phyloP scores from a whole-genome alignment of 1,284 basidiomycete species.

The Cystobasidium pallidum region DNA sequence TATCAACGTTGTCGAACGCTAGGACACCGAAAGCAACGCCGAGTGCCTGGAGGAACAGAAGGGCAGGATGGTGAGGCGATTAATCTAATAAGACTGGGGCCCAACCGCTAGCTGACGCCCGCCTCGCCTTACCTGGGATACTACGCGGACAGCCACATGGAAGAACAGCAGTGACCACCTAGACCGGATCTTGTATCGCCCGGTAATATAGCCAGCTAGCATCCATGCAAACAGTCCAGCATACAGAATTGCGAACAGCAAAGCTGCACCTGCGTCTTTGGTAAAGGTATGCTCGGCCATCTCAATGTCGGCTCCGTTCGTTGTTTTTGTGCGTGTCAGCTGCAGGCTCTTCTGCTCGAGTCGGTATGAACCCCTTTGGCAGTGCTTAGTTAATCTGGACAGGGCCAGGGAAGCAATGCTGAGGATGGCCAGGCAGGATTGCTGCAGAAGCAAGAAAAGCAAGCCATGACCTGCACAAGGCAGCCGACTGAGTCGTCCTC shows the following conservation, averaged over 20 bases:
- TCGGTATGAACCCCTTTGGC: no score
- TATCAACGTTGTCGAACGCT: constrained; percentile 24
- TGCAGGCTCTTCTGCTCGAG: background rate
- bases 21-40: constrained; percentile 38
- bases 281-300: constrained; percentile 27
- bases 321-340: background rate
- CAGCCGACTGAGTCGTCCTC: background rate
- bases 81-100: no score
- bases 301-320: no score
- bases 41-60: constrained; percentile 6
- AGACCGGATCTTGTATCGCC: constrained; percentile 32
- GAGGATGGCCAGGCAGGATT: background rate
- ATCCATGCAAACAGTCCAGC: constrained; percentile 23
- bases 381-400: background rate
- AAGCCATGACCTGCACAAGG: background rate
- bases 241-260: constrained; percentile 31
- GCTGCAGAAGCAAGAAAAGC: constrained; percentile 11
- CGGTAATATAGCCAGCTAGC: constrained; percentile 24
- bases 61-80: no score
- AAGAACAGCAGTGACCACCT: constrained; percentile 29
- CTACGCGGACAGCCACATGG: constrained; percentile 30
- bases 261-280: constrained; percentile 28
- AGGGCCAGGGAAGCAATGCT: background rate
- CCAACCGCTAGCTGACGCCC: no score
- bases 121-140: constrained; percentile 39